Evolutionary conservation across 2,329 filamentous ascomycete species (phyloP), one percentile per base, ranked within the genome.

Genomic region (Scorias spongiosa): DNA sequence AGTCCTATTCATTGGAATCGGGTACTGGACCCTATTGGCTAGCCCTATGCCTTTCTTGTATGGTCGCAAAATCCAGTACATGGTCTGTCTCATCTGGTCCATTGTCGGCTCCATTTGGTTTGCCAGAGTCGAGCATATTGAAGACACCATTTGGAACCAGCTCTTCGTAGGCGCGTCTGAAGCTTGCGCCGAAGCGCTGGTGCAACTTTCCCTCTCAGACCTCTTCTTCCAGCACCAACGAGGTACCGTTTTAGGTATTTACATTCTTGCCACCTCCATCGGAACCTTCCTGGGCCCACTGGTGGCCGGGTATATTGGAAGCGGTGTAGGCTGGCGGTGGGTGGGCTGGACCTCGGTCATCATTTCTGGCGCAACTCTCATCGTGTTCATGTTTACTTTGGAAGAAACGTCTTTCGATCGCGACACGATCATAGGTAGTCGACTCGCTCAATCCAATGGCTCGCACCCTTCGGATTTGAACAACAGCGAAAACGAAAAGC

Each of bases 181-280:
- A 55, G 66, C 70, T 8, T 71, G 71, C 37, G 72, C 70, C 2
- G 73, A 76, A 55, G 72, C 73, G 0, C 66, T 71, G 28, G 72
- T 72, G 6, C 73, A 76, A 51, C 57, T 75, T n/a, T 74, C 71
- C 1, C 60, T 76, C 26, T 69, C 72, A 7, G 73, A 76, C 49
- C 64, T 76, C 28, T 76, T 73, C 61, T 76, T 71, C 48, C 69
- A 75, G 57, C 73, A 76, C 50, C 71, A 73, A 46, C 66, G 71
- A 38, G 73, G 73, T 36, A 64, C 66, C 1, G 69, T 72, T 1
- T 61, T 76, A 5, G 72, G 72, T 45, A 53, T 75, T 20, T 76
- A 76, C 50, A 71, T 74, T 20, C 59, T 75, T 30, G 68, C 72
- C 2, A 75, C 71, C 1, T 71, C 68, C 49, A 64, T 75, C 28